Conservation (phyloP, 2,329 filamentous ascomycete genomes). For the Tolypocladium ovalisporum region DNA sequence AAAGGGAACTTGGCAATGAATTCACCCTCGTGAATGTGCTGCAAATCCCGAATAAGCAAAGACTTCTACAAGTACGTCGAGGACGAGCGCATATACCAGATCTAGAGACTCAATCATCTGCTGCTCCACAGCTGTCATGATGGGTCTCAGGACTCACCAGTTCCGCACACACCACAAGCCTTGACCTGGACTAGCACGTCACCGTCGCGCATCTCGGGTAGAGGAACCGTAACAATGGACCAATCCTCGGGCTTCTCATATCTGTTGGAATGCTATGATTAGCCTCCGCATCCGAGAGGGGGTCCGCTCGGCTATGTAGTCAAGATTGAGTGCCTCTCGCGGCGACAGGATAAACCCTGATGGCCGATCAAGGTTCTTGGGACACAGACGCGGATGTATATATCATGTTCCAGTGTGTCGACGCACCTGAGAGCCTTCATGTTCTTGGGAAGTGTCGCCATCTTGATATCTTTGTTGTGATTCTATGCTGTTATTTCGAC, state of each 20-base stretch:
- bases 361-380: conserved; percentile 4
- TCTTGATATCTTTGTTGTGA: conserved; percentile 4
- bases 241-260: conserved; percentile 54
- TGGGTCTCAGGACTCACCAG: conserved; percentile 27
- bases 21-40: conserved; percentile 57
- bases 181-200: conserved; percentile 58
- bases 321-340: neutral
- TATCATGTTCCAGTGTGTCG: neutral
- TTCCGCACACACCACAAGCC: conserved; percentile 53
- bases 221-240: conserved; percentile 49
- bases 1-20: conserved; percentile 54
- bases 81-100: conserved; percentile 17
- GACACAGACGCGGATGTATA: conserved; percentile 4
- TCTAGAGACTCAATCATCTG: conserved; percentile 16
- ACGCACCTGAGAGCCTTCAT: conserved; percentile 53
- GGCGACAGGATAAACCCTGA: conserved; percentile 9
- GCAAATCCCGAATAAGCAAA: neutral
- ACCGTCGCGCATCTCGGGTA: conserved; percentile 47
- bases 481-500: neutral
- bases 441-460: conserved; percentile 34
- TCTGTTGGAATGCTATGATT: conserved; percentile 14
- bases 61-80: neutral
- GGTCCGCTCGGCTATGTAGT: neutral
- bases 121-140: neutral
- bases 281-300: neutral